A percentile compares a stretch with the other conserved stretches of the same genome.
Evolutionary conservation across 2,329 filamentous ascomycete genomes (phyloP).

Genomic region (Aspergillus candidus): DNA sequence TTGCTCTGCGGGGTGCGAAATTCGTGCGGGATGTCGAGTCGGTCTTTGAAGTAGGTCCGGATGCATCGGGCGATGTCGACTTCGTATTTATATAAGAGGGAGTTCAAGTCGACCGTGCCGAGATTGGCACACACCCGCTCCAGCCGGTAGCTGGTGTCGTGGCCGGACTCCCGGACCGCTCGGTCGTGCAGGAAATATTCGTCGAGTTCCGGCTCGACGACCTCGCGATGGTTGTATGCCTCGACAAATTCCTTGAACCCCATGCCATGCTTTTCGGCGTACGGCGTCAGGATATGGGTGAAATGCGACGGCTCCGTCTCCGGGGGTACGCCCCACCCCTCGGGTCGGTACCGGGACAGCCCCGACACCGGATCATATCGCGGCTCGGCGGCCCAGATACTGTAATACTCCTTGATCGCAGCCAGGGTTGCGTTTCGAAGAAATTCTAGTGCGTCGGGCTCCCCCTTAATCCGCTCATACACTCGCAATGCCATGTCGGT

Average conservation of each 20-base stretch:
- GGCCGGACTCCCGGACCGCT: conserved; percentile 90
- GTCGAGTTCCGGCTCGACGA: conserved; percentile 82
- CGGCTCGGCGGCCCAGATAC: conserved; percentile 75
- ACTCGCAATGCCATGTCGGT: conserved; percentile 95
- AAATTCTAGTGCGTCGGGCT: conserved; percentile 74
- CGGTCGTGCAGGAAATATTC: conserved; percentile 95
- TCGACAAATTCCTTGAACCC: conserved; percentile 76
- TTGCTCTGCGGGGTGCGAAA: conserved; percentile 65
- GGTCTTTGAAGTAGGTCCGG: conserved; percentile 75
- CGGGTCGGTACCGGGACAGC: conserved; percentile 76
- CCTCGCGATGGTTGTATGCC: conserved; percentile 73
- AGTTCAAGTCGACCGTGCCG: conserved; percentile 92
- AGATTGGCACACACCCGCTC: conserved; percentile 82
- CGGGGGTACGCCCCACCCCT: conserved; percentile 78
- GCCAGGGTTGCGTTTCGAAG: conserved; percentile 73
- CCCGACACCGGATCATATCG: conserved; percentile 71
- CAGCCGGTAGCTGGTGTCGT: conserved; percentile 91
- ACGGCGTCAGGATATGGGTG: conserved; percentile 72
- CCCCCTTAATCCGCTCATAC: conserved; percentile 86
- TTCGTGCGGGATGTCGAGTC: conserved; percentile 71
- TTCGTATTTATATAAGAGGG: conserved; percentile 94
- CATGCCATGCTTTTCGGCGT: conserved; percentile 77
- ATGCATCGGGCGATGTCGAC: conserved; percentile 85
- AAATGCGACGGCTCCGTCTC: conserved; percentile 89
- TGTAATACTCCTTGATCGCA: conserved; percentile 94